Conservation (phyloP, 768 basidiomycete genomes). For the Lactarius hengduanensis region DNA sequence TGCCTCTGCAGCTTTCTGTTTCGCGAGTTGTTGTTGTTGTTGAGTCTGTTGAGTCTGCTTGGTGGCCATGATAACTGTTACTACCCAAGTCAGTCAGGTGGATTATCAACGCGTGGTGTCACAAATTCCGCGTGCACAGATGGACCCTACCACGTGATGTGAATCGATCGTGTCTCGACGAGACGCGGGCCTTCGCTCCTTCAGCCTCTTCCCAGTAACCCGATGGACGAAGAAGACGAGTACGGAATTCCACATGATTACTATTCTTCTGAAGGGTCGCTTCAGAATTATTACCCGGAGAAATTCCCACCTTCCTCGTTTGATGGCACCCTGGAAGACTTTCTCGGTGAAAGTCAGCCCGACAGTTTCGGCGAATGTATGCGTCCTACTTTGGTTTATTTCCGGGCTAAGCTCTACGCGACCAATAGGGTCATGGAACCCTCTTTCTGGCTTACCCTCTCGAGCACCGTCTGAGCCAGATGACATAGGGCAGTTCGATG, state of each 20-base stretch:
- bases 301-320: constrained; percentile 1
- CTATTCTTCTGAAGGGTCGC: not conserved
- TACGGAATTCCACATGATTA: constrained; percentile 17
- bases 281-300: not conserved
- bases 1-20: constrained; percentile 27
- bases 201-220: not conserved
- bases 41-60: constrained; percentile 25
- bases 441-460: not conserved
- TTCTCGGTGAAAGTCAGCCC: not conserved
- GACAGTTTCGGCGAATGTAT: constrained; percentile 18
- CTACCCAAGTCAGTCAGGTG: not conserved
- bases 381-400: not conserved
- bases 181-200: not conserved
- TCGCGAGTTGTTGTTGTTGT: constrained; percentile 31
- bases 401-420: not conserved
- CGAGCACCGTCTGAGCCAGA: not conserved
- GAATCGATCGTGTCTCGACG: constrained; percentile 15
- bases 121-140: constrained; percentile 20
- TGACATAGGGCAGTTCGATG: not conserved
- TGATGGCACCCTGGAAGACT: not conserved
- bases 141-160: constrained; percentile 23
- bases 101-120: constrained; percentile 12
- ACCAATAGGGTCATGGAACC: constrained; percentile 1
- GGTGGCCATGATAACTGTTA: constrained; percentile 21
- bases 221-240: constrained; percentile 17